Conservation (phyloP, 345 rosid genomes). For the Euphorbia peplus region DNA sequence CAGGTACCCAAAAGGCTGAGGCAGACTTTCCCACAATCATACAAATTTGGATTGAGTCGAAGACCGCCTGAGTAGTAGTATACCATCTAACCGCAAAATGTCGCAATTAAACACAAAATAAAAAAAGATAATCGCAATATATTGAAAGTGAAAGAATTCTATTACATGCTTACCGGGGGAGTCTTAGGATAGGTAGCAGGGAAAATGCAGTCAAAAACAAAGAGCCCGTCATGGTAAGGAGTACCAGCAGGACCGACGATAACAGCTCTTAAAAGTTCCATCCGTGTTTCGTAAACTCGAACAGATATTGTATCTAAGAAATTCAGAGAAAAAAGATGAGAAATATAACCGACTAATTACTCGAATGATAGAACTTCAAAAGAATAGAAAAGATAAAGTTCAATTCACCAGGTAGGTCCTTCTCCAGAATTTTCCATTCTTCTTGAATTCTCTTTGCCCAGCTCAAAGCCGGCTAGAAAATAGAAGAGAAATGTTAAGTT, state of each 20-base stretch:
- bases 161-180: constrained; percentile 44
- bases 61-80: constrained; percentile 66
- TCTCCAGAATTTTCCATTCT: constrained; percentile 54
- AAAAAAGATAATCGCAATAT: background rate
- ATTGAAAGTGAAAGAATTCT: background rate
- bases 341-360: constrained; percentile 3
- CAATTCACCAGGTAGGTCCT: constrained; percentile 48
- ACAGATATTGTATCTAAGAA: constrained; percentile 47
- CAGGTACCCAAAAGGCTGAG: constrained; percentile 66
- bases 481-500: background rate
- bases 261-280: constrained; percentile 55
- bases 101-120: constrained; percentile 4
- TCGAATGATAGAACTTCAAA: background rate
- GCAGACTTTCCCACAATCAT: constrained; percentile 62
- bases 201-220: constrained; percentile 58
- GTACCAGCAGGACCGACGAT: constrained; percentile 56
- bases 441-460: constrained; percentile 53
- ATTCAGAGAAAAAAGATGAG: background rate
- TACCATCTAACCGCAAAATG: constrained; percentile 37
- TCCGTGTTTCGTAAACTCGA: constrained; percentile 52
- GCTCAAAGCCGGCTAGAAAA: constrained; percentile 35
- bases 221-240: constrained; percentile 70
- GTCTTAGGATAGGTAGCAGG: constrained; percentile 43
- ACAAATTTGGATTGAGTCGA: constrained; percentile 54
- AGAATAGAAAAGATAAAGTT: background rate